Evolutionary conservation across 202 grass and related monocot species (phyloP).

Genomic region (Carex sylvatica): DNA sequence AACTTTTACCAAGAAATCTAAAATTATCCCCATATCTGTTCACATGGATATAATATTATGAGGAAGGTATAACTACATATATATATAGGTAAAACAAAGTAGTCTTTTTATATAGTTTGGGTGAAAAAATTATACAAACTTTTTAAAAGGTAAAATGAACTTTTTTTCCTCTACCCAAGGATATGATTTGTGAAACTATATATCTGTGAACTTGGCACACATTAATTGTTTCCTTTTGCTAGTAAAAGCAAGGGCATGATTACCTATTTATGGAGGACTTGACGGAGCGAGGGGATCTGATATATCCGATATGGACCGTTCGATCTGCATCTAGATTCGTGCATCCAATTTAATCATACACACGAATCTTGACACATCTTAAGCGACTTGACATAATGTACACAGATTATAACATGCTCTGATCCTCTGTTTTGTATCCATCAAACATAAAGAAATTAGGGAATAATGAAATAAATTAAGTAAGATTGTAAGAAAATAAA

Average conservation of each 20-base stretch:
- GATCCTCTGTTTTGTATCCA: neutral
- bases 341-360: too few species aligned
- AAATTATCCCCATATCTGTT: neutral
- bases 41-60: neutral
- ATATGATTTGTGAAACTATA: neutral
- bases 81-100: neutral
- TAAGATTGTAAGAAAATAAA: neutral
- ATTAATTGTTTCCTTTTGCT: neutral
- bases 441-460: neutral
- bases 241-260: neutral
- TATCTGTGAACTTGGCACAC: neutral
- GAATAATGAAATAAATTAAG: neutral
- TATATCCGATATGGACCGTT: too few species aligned
- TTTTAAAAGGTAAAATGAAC: neutral
- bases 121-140: neutral
- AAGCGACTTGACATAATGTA: too few species aligned
- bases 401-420: neutral
- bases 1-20: neutral
- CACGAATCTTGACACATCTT: too few species aligned
- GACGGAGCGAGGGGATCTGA: too few species aligned
- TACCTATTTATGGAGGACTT: neutral
- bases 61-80: neutral
- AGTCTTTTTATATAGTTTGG: neutral
- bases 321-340: too few species aligned
- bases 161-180: neutral